Conservation (phyloP, 2,329 filamentous ascomycete genomes). For the Fusarium sp. region DNA sequence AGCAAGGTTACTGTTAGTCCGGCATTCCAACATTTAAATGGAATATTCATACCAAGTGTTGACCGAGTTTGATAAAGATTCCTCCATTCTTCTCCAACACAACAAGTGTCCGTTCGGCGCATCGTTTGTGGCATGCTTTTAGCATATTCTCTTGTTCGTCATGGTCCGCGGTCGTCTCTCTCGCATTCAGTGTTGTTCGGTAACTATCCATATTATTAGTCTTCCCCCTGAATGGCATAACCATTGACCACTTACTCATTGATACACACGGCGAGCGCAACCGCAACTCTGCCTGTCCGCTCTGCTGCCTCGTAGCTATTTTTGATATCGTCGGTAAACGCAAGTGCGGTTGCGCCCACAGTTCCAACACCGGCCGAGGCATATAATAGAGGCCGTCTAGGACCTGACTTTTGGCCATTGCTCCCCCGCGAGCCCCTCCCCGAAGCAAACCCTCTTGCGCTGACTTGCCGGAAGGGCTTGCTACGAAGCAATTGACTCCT, state of each 20-base stretch:
- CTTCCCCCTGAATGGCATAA: slow-evolving; percentile 6
- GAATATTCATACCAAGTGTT: slow-evolving; percentile 76
- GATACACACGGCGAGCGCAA: slow-evolving; percentile 82
- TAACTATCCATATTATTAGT: slow-evolving; percentile 70
- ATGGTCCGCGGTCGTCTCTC: slow-evolving; percentile 71
- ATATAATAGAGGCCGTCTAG: slow-evolving; percentile 57
- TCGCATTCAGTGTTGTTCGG: slow-evolving; percentile 81
- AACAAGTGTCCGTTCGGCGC: slow-evolving; percentile 85
- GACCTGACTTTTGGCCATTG: slow-evolving; percentile 41
- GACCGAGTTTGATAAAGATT: slow-evolving; percentile 97
- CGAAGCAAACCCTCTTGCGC: slow-evolving; percentile 50
- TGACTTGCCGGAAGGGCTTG: slow-evolving; percentile 47
- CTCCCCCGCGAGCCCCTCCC: slow-evolving; percentile 42
- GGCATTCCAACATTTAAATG: background rate
- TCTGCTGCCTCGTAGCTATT: slow-evolving; percentile 80
- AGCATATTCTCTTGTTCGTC: slow-evolving; percentile 76
- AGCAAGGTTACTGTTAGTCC: slow-evolving; percentile 46
- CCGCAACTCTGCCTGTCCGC: slow-evolving; percentile 82
- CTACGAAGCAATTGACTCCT: slow-evolving; percentile 55
- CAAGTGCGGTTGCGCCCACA: slow-evolving; percentile 61
- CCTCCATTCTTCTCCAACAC: slow-evolving; percentile 96
- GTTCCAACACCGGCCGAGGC: slow-evolving; percentile 66
- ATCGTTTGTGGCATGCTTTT: slow-evolving; percentile 89
- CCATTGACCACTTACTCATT: slow-evolving; percentile 75
- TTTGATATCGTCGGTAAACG: slow-evolving; percentile 77